Evolutionary conservation across 441 rosid genomes (phyloP), one percentile per base, ranked within the genome.

Genomic region (Erysimum pusillum): DNA sequence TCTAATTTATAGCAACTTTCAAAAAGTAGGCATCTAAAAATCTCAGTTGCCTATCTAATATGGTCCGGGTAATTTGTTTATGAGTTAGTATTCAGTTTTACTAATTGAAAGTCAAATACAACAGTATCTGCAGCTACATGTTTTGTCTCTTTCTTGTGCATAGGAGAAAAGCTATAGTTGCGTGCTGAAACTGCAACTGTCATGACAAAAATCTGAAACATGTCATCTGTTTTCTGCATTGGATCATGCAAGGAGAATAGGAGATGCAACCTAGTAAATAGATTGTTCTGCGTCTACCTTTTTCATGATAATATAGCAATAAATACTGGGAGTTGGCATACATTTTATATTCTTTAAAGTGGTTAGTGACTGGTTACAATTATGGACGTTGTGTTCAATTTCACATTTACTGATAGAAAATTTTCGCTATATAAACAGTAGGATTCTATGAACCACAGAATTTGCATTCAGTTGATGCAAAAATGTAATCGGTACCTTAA

Each of bases 371-470:
- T 28, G 31, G 31, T 28, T 28, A 28, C 49, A 20, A 41, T 20
- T 18, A 60, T 38, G 32, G 32, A 12, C 9, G 34, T 13, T 7
- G n/a, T 64, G 54, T 4, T 64, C 12, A 36, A 51, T 48, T 17
- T 67, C 60, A 67, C 48, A 36, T 20, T 36, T 20, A 36, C 13
- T 36, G 34, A 51, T 35, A 35, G 46, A 38, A 48, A 36, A 20
- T 35, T 2, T 18, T 63, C 18, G 8, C 35, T 18, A 1, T 67
- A 67, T 35, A 49, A 17, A 18, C 32, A 67, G 46, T 7, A 36
- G 18, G 35, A 20, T 35, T 67, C 71, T 67, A 34, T 67, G 48
- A 46, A 35, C 14, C 48, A 51, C 14, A 7, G 14, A 36, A 17
- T 7, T 51, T 22, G 48, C 13, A 13, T 34, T 35, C 14, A 38